Base-by-base conservation (phyloP, 2,329 filamentous ascomycete species). In the Pseudohalonectria lignicola region DNA sequence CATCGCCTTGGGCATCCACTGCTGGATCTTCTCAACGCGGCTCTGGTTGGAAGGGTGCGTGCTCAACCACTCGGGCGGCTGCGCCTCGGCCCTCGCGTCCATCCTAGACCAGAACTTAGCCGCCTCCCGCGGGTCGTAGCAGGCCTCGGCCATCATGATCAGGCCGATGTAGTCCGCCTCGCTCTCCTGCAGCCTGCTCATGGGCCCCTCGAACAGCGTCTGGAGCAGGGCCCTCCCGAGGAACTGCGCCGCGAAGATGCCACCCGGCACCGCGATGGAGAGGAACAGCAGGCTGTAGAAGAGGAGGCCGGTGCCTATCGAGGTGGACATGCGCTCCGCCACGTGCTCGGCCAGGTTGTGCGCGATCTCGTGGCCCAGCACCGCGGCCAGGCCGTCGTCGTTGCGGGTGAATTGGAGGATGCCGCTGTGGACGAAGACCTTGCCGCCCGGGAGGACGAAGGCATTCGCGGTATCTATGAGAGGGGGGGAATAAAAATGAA, bases 131-230 rank as follows among this genome's bases (percentile, higher is more conserved):
- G 84, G 84, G 43, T 86, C 69, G 53, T 82, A 88, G 60, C 84
- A 88, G 19, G 79, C 80, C 59, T 85, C 75, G 0, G 82, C 76
- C 81, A 88, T 88, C 70, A 88, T 82, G 70, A 88, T 76, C 25
- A 88, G 57, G 1, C 84, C 84, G 34, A 88, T 86, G 49, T 83
- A 85, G 51, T 90, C 84, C 0, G 84, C 84, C 61, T 90, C 83
- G 35, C 68, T 75, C 64, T 83, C 84, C 60, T 87, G 82, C 51
- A 69, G 71, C 35, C 84, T 66, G 34, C 74, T 76, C 54, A 82
- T 83, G 1, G 83, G 84, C 43, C 73, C 63, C 35, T 66, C 67
- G 52, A 86, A 76, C n/a, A 79, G 68, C 13, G 83, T 54, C 36
- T 83, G 69, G 20, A 82, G 59, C 17, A 79, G 39, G 51, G 70